Base-by-base conservation (phyloP, 768 basidiomycete genomes). In the Pulveroboletus sp. region DNA sequence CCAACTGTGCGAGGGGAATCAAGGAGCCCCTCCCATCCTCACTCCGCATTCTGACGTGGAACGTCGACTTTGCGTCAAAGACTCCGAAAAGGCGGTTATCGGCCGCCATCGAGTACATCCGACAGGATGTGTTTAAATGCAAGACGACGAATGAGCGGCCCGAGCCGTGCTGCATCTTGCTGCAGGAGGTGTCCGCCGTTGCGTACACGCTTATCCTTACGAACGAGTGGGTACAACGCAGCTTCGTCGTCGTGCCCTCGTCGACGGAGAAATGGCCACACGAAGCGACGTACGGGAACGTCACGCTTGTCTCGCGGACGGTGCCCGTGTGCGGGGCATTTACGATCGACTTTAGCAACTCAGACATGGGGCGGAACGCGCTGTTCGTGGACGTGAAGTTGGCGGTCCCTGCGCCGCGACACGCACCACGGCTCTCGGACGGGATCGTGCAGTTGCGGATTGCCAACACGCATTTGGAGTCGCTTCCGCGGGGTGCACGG, bases 391-490 rank as follows among this genome's bases (percentile, higher is more conserved):
- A 84, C 59, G 48, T 84, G 39, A 75, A 74, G 55, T 58, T 85
- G 36, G 64, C 69, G 39, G 54, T 72, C 20, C 71, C 70, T 0
- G 56, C 60, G 23, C 59, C 65, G 2, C 70, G 52, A 16, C 43
- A 66, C 58, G 40, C 68, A 56, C 23, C 69, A 51, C 59, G 60
- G 5, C 38, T 69, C 31, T 61, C 62, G 31, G 72, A 70, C 35
- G 67, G 69, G 40, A 65, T 71, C 23, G 72, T 75, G 43, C 70
- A 73, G n/a, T 48, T 88, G 52, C 74, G 85, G 24, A 67, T 89
- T 34, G 78, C 79, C 23, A 90, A 89, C 62, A 87, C 86, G 21
- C 87, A 90, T 59, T 70, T 90, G 41, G 88, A 90, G 66, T 85
- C 85, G 11, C 59, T 84, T 43, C 69, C 72, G 0, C 14, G 43